Base-by-base conservation (phyloP, 352 stramenopile genomes). In the Globisporangium canariense region DNA sequence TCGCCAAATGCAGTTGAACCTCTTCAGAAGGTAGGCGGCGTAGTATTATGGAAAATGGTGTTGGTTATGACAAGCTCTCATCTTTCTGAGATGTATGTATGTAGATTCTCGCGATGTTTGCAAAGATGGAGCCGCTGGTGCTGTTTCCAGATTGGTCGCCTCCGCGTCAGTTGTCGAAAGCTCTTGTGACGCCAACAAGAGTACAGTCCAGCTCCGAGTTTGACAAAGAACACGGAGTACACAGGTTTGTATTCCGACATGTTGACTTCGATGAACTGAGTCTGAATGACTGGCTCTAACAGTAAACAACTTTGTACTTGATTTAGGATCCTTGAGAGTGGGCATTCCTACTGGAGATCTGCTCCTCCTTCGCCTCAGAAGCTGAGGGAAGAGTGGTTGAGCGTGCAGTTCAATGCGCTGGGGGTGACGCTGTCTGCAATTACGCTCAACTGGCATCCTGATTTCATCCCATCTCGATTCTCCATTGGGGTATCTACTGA, bases 131-230 rank as follows among this genome's bases (percentile, higher is more conserved):
- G 20, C 81, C 83, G 3, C 67, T 96, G 18, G 60, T 71, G 43
- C 73, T 96, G 10, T 96, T 94, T 68, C 45, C 67, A 8, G 85
- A 96, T 58, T 96, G 88, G 88, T 83, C 84, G 5, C 88, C 86
- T 25, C 75, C 81, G 50, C 78, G 74, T 9, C 71, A 84, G 16
- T 66, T 93, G 11, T 90, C 81, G 0, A 71, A 65, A 14, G 65
- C 66, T 3, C 64, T 78, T 38, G 51, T 86, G 5, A 43, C 69
- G 6, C 83, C 86, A 0, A 77, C 66, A 2, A 69, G 81, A 56
- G 75, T 90, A 4, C 77, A 77, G 32, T 70, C 75, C 38, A 93
- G 84, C 65, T 92, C 86, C 0, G 66, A 66, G 14, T 70, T 86
- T 47, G 76, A 91, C 55, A 77, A 86, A 22, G 70, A 85, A 14